phyloP scores from a whole-genome alignment of 2,329 filamentous ascomycete genomes.

The Aspergillus sergii region DNA sequence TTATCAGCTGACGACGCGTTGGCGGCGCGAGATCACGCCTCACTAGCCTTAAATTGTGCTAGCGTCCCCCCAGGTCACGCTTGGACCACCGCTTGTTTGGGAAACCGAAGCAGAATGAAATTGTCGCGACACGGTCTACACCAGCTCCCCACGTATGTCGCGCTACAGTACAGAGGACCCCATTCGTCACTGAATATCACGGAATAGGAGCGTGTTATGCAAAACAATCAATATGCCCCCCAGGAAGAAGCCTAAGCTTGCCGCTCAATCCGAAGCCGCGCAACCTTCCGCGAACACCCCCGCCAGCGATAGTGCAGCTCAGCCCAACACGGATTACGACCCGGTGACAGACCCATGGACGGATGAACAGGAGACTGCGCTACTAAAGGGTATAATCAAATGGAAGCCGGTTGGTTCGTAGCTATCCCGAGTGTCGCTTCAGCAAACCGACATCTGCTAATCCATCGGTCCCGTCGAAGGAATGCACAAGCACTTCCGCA shows the following conservation, averaged over 20 bases:
- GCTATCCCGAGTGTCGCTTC: background rate
- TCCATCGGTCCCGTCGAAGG: conserved; percentile 45
- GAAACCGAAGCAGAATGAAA: conserved; percentile 15
- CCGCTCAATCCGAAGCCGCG: conserved; percentile 30
- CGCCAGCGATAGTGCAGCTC: conserved; percentile 31
- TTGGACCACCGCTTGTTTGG: conserved; percentile 34
- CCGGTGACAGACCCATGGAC: conserved; percentile 78
- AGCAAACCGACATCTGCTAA: conserved; percentile 3
- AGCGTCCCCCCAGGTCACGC: conserved; percentile 18
- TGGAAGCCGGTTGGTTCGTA: conserved; percentile 90
- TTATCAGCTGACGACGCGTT: conserved; percentile 25
- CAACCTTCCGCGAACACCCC: conserved; percentile 33
- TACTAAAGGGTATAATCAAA: conserved; percentile 89
- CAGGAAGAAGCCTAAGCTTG: conserved; percentile 64
- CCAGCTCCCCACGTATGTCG: background rate
- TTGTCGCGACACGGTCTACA: background rate
- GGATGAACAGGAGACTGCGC: conserved; percentile 88
- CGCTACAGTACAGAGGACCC: background rate
- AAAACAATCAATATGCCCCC: conserved; percentile 39
- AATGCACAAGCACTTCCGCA: conserved; percentile 91
- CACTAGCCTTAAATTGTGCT: conserved; percentile 20
- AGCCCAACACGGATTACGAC: conserved; percentile 48
- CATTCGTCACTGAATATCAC: background rate
- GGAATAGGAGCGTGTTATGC: background rate
- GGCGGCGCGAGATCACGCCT: conserved; percentile 24